These are phyloP conservation scores for Pseudoneurospora amorphoporcata DNA, from an alignment of 495 filamentous ascomycete genomes.

Conservation along the genomic window DNA sequence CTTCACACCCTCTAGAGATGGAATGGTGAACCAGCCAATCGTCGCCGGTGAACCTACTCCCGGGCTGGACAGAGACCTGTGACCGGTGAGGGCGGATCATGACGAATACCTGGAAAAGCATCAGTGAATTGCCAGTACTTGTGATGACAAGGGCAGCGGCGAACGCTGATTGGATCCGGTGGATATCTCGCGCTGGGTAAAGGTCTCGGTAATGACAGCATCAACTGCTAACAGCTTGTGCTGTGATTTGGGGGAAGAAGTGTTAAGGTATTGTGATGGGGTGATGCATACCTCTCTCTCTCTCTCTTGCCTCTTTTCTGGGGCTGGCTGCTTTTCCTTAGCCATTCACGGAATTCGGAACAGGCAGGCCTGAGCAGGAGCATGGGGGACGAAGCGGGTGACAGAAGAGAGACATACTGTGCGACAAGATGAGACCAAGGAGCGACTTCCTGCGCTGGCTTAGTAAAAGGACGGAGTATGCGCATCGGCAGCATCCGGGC, in stretches of 20 bases:
- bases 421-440: neutral
- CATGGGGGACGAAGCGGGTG: neutral
- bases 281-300: neutral
- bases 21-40: slow-evolving; percentile 17
- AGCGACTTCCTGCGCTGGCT: neutral
- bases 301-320: neutral
- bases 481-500: neutral
- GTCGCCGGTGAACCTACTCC: neutral
- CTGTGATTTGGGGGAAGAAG: neutral
- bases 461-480: neutral
- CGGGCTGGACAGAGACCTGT: slow-evolving; percentile 7
- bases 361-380: neutral
- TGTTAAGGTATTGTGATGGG: neutral
- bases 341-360: neutral
- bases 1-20: slow-evolving; percentile 15
- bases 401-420: neutral
- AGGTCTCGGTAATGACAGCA: neutral
- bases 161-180: neutral
- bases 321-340: neutral
- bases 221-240: neutral
- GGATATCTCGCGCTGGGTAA: neutral
- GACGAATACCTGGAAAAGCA: slow-evolving; percentile 1
- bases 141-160: neutral
- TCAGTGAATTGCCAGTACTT: neutral
- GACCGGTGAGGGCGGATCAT: slow-evolving; percentile 13